Conservation (phyloP, 805 yeast genomes). For the Candida dajiaensis region DNA sequence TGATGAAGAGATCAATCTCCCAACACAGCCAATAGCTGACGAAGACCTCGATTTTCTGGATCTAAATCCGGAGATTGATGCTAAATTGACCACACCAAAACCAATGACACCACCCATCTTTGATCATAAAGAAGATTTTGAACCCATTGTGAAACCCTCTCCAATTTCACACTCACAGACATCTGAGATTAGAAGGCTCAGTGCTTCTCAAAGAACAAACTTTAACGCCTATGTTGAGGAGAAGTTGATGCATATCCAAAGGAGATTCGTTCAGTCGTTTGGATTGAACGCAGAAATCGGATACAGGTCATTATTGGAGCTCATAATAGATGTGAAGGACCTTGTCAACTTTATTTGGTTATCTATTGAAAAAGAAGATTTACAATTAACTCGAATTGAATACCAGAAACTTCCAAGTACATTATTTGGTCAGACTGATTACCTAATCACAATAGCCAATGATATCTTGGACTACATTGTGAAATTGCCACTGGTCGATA, state of each 20-base stretch:
- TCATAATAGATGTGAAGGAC: constrained; percentile 40
- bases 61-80: constrained; percentile 19
- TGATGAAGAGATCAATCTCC: constrained; percentile 11
- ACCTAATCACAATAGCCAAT: constrained; percentile 57
- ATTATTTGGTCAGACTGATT: constrained; percentile 55
- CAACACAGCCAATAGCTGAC: constrained; percentile 5
- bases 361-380: constrained; percentile 38
- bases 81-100: neutral
- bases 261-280: constrained; percentile 43
- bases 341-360: constrained; percentile 58
- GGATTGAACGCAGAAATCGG: constrained; percentile 27
- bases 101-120: neutral
- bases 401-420: constrained; percentile 19
- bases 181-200: constrained; percentile 25
- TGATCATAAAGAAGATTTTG: constrained; percentile 12
- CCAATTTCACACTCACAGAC: constrained; percentile 2
- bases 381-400: constrained; percentile 8
- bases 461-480: constrained; percentile 58
- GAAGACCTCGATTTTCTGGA: constrained; percentile 21
- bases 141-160: constrained; percentile 9
- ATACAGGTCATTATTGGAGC: constrained; percentile 25
- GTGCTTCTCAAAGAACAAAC: constrained; percentile 48
- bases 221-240: constrained; percentile 51
- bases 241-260: constrained; percentile 45
- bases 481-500: constrained; percentile 30